Evolutionary conservation across 2,329 filamentous ascomycete species (phyloP).

Genomic region (Sporothrix humicola): DNA sequence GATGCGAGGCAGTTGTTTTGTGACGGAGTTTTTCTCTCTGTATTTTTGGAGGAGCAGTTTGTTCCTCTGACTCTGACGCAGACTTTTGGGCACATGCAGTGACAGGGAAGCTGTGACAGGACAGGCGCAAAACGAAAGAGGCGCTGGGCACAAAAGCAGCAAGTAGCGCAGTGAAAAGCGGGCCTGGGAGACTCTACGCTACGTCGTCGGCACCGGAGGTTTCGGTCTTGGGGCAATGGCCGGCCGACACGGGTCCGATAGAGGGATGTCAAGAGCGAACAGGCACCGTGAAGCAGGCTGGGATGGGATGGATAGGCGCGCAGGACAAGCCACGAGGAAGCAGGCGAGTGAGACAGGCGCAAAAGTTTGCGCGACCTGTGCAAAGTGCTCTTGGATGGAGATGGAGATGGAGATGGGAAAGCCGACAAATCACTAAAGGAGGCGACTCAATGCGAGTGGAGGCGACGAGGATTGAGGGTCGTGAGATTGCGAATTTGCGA

Average conservation of each 20-base stretch:
- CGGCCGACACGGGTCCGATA: constrained; percentile 29
- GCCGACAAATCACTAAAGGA: not conserved
- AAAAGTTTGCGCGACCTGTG: not conserved
- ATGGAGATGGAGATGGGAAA: not conserved
- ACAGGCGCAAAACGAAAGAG: constrained; percentile 27
- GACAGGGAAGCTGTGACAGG: constrained; percentile 31
- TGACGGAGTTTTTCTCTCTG: constrained; percentile 26
- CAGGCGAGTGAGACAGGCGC: constrained; percentile 10
- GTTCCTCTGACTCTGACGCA: constrained; percentile 18
- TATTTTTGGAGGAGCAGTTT: not conserved
- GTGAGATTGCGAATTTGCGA: not conserved
- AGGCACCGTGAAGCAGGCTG: not conserved
- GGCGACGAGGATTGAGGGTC: not conserved
- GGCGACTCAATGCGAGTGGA: not conserved
- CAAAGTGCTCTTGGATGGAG: not conserved
- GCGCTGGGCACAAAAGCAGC: constrained; percentile 4
- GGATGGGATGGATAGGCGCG: not conserved
- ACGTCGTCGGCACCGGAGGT: constrained; percentile 28
- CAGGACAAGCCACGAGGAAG: not conserved
- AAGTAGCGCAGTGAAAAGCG: constrained; percentile 26
- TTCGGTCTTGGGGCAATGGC: constrained; percentile 12
- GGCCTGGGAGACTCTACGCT: constrained; percentile 20
- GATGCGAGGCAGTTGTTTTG: constrained; percentile 7
- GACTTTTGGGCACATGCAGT: constrained; percentile 16
- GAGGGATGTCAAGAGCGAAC: constrained; percentile 3